phyloP scores from a whole-genome alignment of 768 basidiomycete species.

The Hemileccinum rubropunctum region DNA sequence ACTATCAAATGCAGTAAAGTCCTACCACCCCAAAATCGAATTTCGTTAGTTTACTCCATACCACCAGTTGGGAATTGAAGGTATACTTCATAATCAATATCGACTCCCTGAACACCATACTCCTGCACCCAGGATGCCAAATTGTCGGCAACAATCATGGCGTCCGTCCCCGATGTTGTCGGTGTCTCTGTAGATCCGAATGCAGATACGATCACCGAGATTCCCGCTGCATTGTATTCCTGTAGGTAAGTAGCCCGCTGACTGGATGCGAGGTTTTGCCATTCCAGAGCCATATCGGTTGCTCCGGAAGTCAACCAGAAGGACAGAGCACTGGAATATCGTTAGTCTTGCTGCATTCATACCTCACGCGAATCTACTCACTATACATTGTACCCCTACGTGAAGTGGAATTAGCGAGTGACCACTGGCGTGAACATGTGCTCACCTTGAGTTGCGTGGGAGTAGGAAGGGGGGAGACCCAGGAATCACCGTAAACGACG shows the following conservation, averaged over 20 bases:
- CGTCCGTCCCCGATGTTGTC: constrained; percentile 37
- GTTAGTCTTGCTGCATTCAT: not conserved
- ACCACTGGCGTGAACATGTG: not conserved
- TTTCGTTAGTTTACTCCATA: not conserved
- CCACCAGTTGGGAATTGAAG: not conserved
- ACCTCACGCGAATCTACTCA: constrained; percentile 2
- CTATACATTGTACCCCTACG: constrained; percentile 36
- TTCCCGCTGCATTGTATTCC: constrained; percentile 53
- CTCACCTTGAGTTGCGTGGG: constrained; percentile 41
- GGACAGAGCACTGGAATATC: constrained; percentile 31
- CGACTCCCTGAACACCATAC: constrained; percentile 49
- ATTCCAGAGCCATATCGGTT: constrained; percentile 43
- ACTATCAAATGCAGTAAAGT: constrained; percentile 52
- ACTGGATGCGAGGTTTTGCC: constrained; percentile 36
- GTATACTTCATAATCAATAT: constrained; percentile 48
- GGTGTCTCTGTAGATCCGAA: constrained; percentile 44
- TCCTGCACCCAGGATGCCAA: constrained; percentile 44
- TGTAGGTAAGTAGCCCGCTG: constrained; percentile 42
- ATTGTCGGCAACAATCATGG: constrained; percentile 38
- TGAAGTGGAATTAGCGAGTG: not conserved
- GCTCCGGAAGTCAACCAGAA: constrained; percentile 42
- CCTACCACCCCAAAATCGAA: constrained; percentile 33
- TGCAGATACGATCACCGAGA: constrained; percentile 53
- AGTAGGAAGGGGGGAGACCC: constrained; percentile 41
- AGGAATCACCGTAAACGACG: constrained; percentile 38